Evolutionary conservation across 495 filamentous ascomycete species (phyloP), one percentile per base, ranked within the genome.

Genomic region (Neurospora discreta): DNA sequence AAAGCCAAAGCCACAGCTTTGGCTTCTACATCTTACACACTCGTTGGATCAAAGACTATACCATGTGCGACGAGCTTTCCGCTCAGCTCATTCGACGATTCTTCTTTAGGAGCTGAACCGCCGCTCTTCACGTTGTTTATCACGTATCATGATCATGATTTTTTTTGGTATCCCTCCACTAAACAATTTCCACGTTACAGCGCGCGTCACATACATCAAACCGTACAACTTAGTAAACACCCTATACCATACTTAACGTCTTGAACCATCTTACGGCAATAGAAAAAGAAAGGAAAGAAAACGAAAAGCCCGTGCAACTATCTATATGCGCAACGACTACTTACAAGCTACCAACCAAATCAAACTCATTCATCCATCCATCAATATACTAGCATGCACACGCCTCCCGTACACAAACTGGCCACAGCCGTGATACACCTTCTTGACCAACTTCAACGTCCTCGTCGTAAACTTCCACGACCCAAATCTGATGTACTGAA

Each of bases 401-500:
- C 18, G 43, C 42, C 18, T 39, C 39, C 89, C 88, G 94, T 93
- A 75, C 95, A 97, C 76, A 96, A 78, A 72, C 90, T 92, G 20
- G 93, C 93, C 39, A 94, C 93, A 44, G 93, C 93, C 39, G 93
- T 95, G 46, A 97, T 94, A 84, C 97, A 3, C 95, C 75, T 95
- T 84, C 86, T 95, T 93, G 78, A 98, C 87, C 2, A 97, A 84
- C 84, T 98, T 95, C 85, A 98, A 95, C 70, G 94, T 95, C 39
- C 11, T 40, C 43, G 88, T 87, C 82, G 94, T 96, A 97, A 71
- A 99, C 84, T 43, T 88, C 89, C 5, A 42, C 2, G 3, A 6
- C 2, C 5, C 41, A 18, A 18, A 42, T 42, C n/a, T 11, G 18
- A 10, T 44, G 42, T 44, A 44, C 18, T 20, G n/a, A 36, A 36